Base-by-base conservation (phyloP, 257 asterid species). In the Fraxinus anomala region DNA sequence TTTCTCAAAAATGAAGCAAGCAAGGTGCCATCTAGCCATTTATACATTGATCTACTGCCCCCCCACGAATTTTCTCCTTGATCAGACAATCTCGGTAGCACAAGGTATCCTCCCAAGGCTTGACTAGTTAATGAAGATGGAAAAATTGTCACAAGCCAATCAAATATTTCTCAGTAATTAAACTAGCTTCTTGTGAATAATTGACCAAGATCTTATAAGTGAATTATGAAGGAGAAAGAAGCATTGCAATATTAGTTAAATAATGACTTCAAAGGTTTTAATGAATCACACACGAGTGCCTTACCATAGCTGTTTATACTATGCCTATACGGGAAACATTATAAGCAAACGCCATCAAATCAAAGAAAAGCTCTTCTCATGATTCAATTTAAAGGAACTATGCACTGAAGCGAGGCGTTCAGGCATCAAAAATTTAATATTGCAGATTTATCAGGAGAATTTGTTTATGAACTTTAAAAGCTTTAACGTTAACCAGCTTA, bases 401-500 rank as follows among this genome's bases (percentile, higher is more conserved):
- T 10, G 33, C 26, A 61, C 2, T 23, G 30, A 61, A 61, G 17
- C 26, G 33, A 8, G 17, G 0, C 3, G 0, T 61, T 61, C 68
- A 23, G n/a, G 68, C 3, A 61, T 61, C 33, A 23, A 23, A 28
- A 42, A 42, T 10, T 10, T 42, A 42, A 16, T 3, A 23, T 24
- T 23, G 68, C 30, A 9, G 68, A 61, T n/a, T 56, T 10, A 61
- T 23, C 68, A 2, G 17, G 4, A 61, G 23, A 61, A 6, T 28
- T 23, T 61, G 68, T 61, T 61, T 23, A 24, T 9, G 68, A 59
- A 54, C 76, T 16, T 75, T 30, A 42, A 28, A 74, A 44, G 44
- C 72, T 39, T 23, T 10, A 74, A 40, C 3, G 67, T 54, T 31
- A 37, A 61, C 5, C 31, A 73, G 77, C 65, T 37, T 24, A 51